These are phyloP conservation scores for Claviceps digitariae DNA, from an alignment of 2,329 filamentous ascomycete genomes.

Conservation along the genomic window DNA sequence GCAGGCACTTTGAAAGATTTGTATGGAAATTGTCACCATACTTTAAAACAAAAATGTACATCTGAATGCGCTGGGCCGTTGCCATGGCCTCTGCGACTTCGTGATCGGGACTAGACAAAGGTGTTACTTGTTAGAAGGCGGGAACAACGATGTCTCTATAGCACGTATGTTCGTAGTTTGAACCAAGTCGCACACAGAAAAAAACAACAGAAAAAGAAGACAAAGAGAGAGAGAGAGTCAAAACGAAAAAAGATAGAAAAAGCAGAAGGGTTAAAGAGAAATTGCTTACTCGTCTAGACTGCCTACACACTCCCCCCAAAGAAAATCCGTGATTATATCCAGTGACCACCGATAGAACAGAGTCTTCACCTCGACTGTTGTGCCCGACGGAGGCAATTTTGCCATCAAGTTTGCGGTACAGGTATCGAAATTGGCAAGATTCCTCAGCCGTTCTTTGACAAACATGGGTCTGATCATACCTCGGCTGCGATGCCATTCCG, in stretches of 20 bases:
- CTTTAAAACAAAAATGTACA: conserved; percentile 39
- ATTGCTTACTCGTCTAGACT: conserved; percentile 29
- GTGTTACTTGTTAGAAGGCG: neutral
- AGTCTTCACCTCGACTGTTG: conserved; percentile 35
- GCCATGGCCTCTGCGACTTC: conserved; percentile 57
- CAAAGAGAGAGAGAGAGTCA: no score
- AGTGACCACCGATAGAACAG: conserved; percentile 50
- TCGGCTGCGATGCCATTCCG: conserved; percentile 38
- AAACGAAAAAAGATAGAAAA: no score
- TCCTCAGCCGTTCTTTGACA: conserved; percentile 29
- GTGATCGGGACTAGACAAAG: conserved; percentile 29
- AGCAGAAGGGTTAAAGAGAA: no score
- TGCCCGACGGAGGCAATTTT: conserved; percentile 40
- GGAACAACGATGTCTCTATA: neutral
- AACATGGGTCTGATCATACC: conserved; percentile 42
- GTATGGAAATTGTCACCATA: conserved; percentile 11
- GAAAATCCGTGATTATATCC: conserved; percentile 53
- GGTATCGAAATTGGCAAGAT: conserved; percentile 43
- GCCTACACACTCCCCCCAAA: conserved; percentile 46
- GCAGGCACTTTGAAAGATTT: neutral
- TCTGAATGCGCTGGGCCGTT: conserved; percentile 55
- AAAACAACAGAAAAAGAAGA: conserved; percentile 25
- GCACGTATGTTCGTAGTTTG: neutral
- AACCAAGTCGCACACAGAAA: neutral
- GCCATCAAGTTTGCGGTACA: conserved; percentile 27